Evolutionary conservation across 2,329 filamentous ascomycete species (phyloP).

Genomic region (Penicillium sp.): DNA sequence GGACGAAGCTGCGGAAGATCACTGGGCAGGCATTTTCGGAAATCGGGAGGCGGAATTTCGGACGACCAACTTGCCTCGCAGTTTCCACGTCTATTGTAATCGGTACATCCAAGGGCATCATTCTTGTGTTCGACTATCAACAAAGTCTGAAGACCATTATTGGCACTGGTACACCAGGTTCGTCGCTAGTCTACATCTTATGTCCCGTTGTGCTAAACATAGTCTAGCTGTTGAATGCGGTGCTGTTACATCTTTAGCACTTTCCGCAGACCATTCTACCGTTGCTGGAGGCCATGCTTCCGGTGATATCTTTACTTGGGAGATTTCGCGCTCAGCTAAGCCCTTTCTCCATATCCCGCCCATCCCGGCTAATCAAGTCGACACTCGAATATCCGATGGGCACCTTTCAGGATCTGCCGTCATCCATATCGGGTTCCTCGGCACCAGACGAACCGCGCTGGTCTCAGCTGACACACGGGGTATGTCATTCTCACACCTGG

Average conservation of each 20-base stretch:
- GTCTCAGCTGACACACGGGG: constrained; percentile 92
- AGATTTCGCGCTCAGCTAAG: constrained; percentile 74
- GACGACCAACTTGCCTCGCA: constrained; percentile 81
- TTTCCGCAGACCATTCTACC: constrained; percentile 91
- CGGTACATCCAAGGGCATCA: constrained; percentile 90
- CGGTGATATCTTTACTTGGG: constrained; percentile 96
- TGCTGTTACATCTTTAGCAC: constrained; percentile 77
- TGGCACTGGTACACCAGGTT: constrained; percentile 86
- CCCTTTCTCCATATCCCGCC: constrained; percentile 88
- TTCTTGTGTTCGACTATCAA: constrained; percentile 95
- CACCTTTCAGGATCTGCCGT: constrained; percentile 76
- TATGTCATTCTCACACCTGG: constrained; percentile 98
- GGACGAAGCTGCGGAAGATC: constrained; percentile 90
- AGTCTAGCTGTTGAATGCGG: constrained; percentile 80
- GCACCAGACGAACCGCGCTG: constrained; percentile 87
- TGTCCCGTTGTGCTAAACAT: constrained; percentile 7
- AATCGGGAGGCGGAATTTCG: constrained; percentile 86
- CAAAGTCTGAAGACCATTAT: constrained; percentile 93
- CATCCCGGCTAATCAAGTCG: constrained; percentile 63
- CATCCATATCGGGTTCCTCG: constrained; percentile 90
- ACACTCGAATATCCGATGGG: constrained; percentile 71
- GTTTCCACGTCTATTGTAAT: constrained; percentile 86
- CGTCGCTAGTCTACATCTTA: constrained; percentile 19
- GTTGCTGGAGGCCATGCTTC: constrained; percentile 86
- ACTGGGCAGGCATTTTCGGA: constrained; percentile 90